Base-by-base conservation (phyloP, 352 stramenopile species). In the Globisporangium paroecandrum region DNA sequence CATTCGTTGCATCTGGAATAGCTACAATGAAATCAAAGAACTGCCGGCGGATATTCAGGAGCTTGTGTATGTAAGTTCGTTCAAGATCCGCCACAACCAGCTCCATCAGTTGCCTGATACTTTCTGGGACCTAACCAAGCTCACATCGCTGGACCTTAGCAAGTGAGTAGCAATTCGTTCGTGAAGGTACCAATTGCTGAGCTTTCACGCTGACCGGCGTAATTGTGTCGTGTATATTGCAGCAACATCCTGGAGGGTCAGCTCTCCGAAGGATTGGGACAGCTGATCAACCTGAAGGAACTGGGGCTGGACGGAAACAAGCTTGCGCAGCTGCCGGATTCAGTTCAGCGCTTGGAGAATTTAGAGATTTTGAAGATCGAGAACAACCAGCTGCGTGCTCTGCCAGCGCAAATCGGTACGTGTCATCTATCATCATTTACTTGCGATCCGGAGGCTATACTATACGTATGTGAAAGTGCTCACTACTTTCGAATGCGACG, bases 1-100 rank as follows among this genome's bases (percentile, higher is more conserved):
- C 3, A 22, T 20, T 18, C 22, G 1, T 24, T 43, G 15, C 12
- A 25, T 34, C n/a, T 55, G 22, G 5, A 7, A 15, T 43, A 94
- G 87, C 53, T 90, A 91, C 72, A 94, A 94, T 62, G 85, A 91
- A 22, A 92, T 94, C 67, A 38, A 65, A 15, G 69, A 74, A 59
- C 63, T 94, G 18, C 82, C 83, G 20, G 63, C 24, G 24, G 65
- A 87, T 60, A 78, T 94, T 60, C 69, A 70, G 29, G 71, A 71
- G 57, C 64, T 94, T 36, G 77, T 74, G 41, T 71, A 78, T 63
- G 67, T 94, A 24, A 65, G 72, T 27, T 89, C 70, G 34, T 78
- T 93, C 68, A 92, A 92, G 68, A 80, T 94, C 60, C 82, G 83
- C 15, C 87, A 94, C 68, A 94, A 94, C 43, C 68, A 79, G 43